Evolutionary conservation across 2,329 filamentous ascomycete genomes (phyloP).

Genomic region (Cadophora sp.): DNA sequence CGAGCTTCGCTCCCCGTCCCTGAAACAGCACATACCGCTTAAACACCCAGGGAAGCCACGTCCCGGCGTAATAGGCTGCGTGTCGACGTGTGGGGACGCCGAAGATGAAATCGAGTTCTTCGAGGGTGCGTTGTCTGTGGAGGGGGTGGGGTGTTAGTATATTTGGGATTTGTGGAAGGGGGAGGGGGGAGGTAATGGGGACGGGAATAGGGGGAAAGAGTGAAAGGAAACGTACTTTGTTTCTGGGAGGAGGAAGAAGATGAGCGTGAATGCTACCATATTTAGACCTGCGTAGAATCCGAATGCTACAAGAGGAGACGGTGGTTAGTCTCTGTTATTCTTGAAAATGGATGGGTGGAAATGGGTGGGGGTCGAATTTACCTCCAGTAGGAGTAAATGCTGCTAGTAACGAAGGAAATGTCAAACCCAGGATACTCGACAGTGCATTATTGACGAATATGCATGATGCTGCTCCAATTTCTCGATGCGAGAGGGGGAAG

Average conservation of each 20-base stretch:
- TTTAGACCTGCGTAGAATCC: conserved; percentile 63
- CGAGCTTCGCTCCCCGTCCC: conserved; percentile 53
- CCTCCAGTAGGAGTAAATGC: conserved; percentile 40
- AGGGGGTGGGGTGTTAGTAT: not conserved
- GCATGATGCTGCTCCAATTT: conserved; percentile 67
- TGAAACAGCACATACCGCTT: conserved; percentile 33
- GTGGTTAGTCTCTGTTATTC: not conserved
- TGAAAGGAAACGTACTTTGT: conserved; percentile 58
- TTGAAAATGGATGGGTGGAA: too few species aligned
- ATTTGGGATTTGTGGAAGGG: not conserved
- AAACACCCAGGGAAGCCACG: conserved; percentile 36
- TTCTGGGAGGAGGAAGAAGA: conserved; percentile 63
- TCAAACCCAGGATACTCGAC: conserved; percentile 53
- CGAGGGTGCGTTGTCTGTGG: conserved; percentile 43
- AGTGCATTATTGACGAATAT: conserved; percentile 66
- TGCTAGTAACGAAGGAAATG: conserved; percentile 37
- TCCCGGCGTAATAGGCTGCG: conserved; percentile 39
- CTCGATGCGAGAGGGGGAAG: conserved; percentile 68
- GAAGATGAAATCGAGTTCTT: conserved; percentile 55
- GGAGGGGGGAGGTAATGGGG: not conserved
- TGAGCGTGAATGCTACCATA: conserved; percentile 59
- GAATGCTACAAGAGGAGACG: conserved; percentile 49
- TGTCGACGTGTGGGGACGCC: conserved; percentile 41
- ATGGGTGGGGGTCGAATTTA: not conserved
- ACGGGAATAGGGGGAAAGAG: too few species aligned